Percentiles rank a stretch among this genome's conserved stretches.
phyloP scores from a whole-genome alignment of 148 eudicot genomes.

The Suaeda aralocaspica region DNA sequence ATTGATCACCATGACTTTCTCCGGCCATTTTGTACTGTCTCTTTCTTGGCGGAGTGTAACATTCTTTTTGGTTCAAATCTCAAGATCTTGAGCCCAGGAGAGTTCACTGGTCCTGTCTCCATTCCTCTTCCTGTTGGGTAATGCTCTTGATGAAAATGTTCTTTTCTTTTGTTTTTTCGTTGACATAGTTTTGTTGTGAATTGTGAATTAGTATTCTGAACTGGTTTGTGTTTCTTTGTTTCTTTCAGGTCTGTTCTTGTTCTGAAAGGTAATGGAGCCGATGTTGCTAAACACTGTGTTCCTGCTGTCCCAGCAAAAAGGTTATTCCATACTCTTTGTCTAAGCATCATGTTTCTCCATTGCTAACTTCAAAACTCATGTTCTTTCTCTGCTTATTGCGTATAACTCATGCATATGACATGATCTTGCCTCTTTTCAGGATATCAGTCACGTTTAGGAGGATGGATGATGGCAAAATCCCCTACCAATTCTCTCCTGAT shows the following conservation, averaged over 20 bases:
- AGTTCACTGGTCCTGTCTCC: slow-evolving; percentile 52
- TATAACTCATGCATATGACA: not conserved
- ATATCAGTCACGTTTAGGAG: slow-evolving; percentile 61
- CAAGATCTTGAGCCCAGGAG: slow-evolving; percentile 42
- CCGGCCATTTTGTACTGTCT: slow-evolving; percentile 60
- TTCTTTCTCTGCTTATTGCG: not conserved
- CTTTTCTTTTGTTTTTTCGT: not conserved
- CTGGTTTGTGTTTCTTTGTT: not conserved
- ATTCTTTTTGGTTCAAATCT: slow-evolving; percentile 49
- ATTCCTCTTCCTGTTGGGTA: slow-evolving; percentile 62
- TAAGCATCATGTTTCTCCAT: not conserved
- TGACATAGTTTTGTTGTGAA: not conserved
- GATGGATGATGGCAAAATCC: slow-evolving; percentile 57
- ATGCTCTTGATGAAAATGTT: not conserved
- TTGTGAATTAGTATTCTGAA: not conserved
- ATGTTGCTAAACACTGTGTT: slow-evolving; percentile 53
- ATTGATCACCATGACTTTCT: slow-evolving; percentile 66
- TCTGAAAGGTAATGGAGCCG: slow-evolving; percentile 60
- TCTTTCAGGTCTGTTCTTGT: slow-evolving; percentile 54
- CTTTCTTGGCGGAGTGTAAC: slow-evolving; percentile 52
- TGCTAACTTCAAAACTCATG: not conserved
- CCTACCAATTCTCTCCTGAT: slow-evolving; percentile 36
- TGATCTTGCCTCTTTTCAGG: slow-evolving; percentile 25
- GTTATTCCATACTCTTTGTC: slow-evolving; percentile 15
- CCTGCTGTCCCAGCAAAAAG: slow-evolving; percentile 59